Percentiles rank a stretch among this genome's conserved stretches.
Conservation (phyloP, 345 rosid species). For the Lepidium didymum region DNA sequence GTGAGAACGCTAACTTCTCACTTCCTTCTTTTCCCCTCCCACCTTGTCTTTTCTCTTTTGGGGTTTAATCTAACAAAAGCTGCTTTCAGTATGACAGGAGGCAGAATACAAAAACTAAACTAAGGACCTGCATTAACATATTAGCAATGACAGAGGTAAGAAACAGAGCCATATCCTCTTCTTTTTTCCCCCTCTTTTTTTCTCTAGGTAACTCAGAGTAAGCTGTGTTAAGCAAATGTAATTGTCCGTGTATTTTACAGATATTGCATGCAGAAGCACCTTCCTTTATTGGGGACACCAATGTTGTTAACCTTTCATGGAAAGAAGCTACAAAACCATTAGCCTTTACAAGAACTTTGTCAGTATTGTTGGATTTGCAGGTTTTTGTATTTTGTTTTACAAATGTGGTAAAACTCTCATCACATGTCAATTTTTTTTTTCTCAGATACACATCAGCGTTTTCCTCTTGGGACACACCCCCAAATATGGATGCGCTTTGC, state of each 20-base stretch:
- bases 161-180: neutral
- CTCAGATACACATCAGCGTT: too few relatives aligned
- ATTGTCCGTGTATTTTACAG: constrained; percentile 30
- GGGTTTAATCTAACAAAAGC: neutral
- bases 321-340: constrained; percentile 62
- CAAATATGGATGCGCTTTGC: too few relatives aligned
- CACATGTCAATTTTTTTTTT: too few relatives aligned
- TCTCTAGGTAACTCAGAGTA: neutral
- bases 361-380: too few relatives aligned
- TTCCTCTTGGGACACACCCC: too few relatives aligned
- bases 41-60: neutral
- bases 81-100: constrained; percentile 63
- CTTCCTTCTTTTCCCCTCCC: neutral
- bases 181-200: neutral
- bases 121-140: constrained; percentile 86
- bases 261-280: constrained; percentile 71
- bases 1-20: constrained; percentile 38
- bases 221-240: neutral
- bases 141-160: constrained; percentile 89
- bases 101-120: constrained; percentile 67
- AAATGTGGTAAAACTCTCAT: too few relatives aligned
- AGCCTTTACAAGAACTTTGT: constrained; percentile 29
- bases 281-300: constrained; percentile 77
- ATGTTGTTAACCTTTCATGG: constrained; percentile 65
- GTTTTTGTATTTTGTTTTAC: too few relatives aligned